Conservation (phyloP, 345 rosid genomes). For the Cardamine resedifolia region DNA sequence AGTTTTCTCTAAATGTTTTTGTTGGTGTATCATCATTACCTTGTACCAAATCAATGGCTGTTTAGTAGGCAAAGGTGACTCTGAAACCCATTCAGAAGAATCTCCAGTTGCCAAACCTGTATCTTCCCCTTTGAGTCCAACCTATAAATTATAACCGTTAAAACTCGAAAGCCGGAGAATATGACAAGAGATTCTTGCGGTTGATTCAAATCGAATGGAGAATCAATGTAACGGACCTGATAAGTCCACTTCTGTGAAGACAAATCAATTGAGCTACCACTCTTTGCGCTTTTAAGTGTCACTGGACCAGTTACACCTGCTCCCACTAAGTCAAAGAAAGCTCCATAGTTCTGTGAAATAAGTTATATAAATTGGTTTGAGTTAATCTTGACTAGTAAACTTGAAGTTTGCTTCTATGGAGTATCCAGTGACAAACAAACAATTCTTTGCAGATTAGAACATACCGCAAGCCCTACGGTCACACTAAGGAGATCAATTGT, state of each 20-base stretch:
- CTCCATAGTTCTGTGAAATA: conserved; percentile 77
- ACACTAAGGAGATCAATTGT: conserved; percentile 78
- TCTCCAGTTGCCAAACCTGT: conserved; percentile 60
- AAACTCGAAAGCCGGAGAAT: not conserved
- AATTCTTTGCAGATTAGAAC: conserved; percentile 5
- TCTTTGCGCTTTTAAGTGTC: conserved; percentile 54
- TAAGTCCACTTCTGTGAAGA: conserved; percentile 80
- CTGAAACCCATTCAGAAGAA: conserved; percentile 70
- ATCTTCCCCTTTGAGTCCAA: conserved; percentile 92
- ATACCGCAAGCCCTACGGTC: conserved; percentile 95
- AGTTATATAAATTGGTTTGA: not conserved
- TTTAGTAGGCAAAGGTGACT: conserved; percentile 64
- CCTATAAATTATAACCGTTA: conserved; percentile 41
- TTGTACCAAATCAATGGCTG: conserved; percentile 94
- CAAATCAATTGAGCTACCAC: conserved; percentile 58
- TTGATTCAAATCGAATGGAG: not conserved
- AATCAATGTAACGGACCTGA: conserved; percentile 52
- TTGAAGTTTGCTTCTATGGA: not conserved
- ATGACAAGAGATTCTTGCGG: conserved; percentile 11
- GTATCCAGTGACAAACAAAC: not conserved
- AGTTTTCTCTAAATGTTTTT: not conserved
- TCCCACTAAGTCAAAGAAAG: conserved; percentile 67
- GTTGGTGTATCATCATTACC: conserved; percentile 44
- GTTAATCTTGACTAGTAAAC: not conserved
- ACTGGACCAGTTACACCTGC: conserved; percentile 97